Percentiles rank a stretch among this genome's conserved stretches.
Conservation (phyloP, 306 rosid genomes). For the Trichosanthes cucumerina region DNA sequence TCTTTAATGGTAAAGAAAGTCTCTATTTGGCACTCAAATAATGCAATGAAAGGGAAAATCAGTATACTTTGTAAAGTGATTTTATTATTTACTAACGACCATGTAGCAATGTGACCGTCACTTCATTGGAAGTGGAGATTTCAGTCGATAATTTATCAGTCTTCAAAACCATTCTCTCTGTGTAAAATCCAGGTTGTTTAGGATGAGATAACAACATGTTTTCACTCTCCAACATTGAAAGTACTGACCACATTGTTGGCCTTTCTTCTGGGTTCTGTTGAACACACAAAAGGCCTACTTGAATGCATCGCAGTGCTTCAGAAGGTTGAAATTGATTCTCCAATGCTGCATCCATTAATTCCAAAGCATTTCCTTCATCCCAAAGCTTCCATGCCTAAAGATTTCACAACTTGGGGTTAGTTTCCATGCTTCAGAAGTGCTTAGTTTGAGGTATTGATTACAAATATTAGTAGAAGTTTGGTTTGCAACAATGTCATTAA, state of each 20-base stretch:
- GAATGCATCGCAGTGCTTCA: slow-evolving; percentile 19
- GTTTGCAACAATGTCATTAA: background rate
- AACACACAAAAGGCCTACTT: slow-evolving; percentile 21
- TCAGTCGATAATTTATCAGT: background rate
- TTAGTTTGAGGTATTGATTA: no score
- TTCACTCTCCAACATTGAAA: slow-evolving; percentile 18
- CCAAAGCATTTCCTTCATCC: slow-evolving; percentile 14
- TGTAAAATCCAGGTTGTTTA: slow-evolving; percentile 20
- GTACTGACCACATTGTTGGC: slow-evolving; percentile 23
- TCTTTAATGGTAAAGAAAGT: no score
- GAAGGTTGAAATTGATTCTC: background rate
- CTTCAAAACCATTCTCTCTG: background rate
- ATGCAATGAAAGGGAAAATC: no score
- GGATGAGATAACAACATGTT: slow-evolving; percentile 13
- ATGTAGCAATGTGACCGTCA: slow-evolving; percentile 8
- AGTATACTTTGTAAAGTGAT: no score
- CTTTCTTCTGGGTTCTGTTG: slow-evolving; percentile 22
- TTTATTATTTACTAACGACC: slow-evolving; percentile 7
- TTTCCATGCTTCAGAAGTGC: background rate
- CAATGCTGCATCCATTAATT: slow-evolving; percentile 11
- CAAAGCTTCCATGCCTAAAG: slow-evolving; percentile 18
- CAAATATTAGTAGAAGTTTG: background rate
- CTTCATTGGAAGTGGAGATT: slow-evolving; percentile 1
- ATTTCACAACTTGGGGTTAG: background rate
- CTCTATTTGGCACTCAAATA: no score